phyloP scores from a whole-genome alignment of 192 early-diverging fungal species.

The Hyaloraphidium curvatum region DNA sequence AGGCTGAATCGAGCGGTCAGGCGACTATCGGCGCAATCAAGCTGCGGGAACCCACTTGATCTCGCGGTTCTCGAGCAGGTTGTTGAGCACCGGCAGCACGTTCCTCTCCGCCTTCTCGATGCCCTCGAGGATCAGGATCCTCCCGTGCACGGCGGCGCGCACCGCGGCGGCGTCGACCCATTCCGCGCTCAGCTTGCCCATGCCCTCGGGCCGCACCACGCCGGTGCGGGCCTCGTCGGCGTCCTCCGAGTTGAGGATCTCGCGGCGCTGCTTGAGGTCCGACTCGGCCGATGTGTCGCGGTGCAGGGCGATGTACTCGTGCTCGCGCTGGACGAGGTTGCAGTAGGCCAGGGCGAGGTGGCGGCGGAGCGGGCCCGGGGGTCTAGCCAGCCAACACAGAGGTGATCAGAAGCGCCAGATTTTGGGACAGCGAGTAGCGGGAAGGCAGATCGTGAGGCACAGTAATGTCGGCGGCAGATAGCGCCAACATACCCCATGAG shows the following conservation, averaged over 20 bases:
- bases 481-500: constrained; percentile 41
- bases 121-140: constrained; percentile 35
- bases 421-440: too few species aligned
- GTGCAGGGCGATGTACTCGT: constrained; percentile 47
- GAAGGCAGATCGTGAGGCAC: too few species aligned
- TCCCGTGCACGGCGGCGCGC: background rate
- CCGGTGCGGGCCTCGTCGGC: constrained; percentile 28
- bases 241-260: constrained; percentile 38
- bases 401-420: too few species aligned
- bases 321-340: constrained; percentile 34
- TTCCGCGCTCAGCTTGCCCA: background rate
- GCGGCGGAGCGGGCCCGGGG: constrained; percentile 46
- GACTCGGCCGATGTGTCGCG: constrained; percentile 23
- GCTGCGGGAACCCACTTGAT: constrained; percentile 20
- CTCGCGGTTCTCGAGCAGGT: constrained; percentile 67
- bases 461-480: background rate
- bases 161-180: constrained; percentile 21
- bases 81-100: constrained; percentile 65
- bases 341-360: constrained; percentile 47
- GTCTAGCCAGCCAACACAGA: too few species aligned
- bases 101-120: constrained; percentile 68
- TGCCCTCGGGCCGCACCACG: too few species aligned
- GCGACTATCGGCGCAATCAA: background rate
- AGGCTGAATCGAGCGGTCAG: constrained; percentile 8
- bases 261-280: constrained; percentile 66